A percentile compares a stretch with the other conserved stretches of the same genome.
Conservation (phyloP, 1,284 basidiomycete species). For the Puccinia novopanici region DNA sequence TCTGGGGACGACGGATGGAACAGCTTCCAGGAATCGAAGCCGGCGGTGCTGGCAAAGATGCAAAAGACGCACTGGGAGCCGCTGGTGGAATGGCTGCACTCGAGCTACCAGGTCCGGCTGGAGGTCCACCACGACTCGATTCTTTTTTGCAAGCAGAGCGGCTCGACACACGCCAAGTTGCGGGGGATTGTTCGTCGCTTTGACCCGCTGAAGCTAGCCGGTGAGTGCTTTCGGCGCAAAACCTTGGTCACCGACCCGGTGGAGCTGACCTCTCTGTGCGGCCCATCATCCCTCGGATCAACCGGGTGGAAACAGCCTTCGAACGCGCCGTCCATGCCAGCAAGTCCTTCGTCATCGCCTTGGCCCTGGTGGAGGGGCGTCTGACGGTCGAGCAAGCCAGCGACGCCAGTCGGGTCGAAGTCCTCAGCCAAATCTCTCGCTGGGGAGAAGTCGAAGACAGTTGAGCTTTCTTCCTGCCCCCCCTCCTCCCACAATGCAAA, state of each 20-base stretch:
- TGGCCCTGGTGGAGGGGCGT: constrained; percentile 77
- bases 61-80: constrained; percentile 90
- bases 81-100: constrained; percentile 74
- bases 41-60: constrained; percentile 72
- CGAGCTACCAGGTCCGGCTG: constrained; percentile 70
- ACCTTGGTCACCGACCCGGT: background rate
- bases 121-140: constrained; percentile 67
- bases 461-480: constrained; percentile 58
- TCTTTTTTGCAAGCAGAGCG: constrained; percentile 69
- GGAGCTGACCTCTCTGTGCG: too few relatives aligned
- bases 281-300: background rate
- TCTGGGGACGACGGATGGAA: background rate
- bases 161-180: constrained; percentile 69
- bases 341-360: constrained; percentile 85
- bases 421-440: constrained; percentile 86
- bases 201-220: constrained; percentile 82
- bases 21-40: constrained; percentile 81
- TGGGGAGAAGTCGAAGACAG: constrained; percentile 99
- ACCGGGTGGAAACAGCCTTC: constrained; percentile 67
- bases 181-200: constrained; percentile 67
- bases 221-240: background rate
- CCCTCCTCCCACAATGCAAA: too few relatives aligned
- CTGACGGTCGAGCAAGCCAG: constrained; percentile 82
- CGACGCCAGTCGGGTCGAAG: constrained; percentile 84
- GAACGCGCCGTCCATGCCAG: constrained; percentile 86